These are phyloP conservation scores for Protostelium mycophagum DNA, from an alignment of 78 protist species.

Conservation along the genomic window DNA sequence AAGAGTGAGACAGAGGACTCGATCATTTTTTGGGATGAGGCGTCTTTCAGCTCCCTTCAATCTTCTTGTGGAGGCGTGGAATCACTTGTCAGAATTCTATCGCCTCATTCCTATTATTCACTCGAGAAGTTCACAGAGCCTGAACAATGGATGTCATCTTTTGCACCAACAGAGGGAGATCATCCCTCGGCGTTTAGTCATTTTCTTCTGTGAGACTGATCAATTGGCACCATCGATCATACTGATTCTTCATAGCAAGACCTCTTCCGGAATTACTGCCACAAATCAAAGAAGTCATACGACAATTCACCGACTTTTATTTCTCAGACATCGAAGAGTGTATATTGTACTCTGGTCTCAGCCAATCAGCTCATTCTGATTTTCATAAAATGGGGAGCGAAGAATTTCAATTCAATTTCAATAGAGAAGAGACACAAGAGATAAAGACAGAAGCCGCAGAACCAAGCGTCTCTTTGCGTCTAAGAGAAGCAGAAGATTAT, in stretches of 20 bases:
- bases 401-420: background rate
- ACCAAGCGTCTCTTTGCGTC: background rate
- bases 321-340: background rate
- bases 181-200: background rate
- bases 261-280: too few species aligned
- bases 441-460: background rate
- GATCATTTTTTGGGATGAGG: background rate
- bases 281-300: too few species aligned
- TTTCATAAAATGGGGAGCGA: background rate
- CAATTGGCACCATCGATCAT: too few species aligned
- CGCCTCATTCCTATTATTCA: background rate
- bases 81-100: background rate
- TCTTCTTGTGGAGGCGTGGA: background rate
- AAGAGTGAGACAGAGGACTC: background rate
- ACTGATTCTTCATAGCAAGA: too few species aligned
- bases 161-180: too few species aligned
- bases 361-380: background rate
- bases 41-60: background rate
- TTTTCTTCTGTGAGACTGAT: background rate
- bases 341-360: background rate
- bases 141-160: too few species aligned
- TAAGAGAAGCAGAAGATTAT: background rate
- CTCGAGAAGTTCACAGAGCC: background rate
- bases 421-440: background rate
- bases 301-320: too few species aligned